phyloP scores from a whole-genome alignment of 306 rosid genomes.

The Nissolia schottii region DNA sequence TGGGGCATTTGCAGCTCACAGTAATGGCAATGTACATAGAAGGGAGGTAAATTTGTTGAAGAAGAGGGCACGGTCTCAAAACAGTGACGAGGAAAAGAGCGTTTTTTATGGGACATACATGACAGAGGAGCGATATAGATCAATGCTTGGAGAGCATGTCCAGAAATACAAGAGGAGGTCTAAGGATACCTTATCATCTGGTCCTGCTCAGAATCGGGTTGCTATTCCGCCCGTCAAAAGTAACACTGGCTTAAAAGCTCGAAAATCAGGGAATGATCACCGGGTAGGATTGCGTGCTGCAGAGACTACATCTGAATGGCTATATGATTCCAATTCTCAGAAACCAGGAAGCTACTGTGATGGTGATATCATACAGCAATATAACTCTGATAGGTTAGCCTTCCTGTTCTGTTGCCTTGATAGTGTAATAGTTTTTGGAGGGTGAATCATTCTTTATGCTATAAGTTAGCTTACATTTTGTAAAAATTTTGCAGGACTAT shows the following conservation, averaged over 20 bases:
- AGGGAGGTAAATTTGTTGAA: slow-evolving; percentile 51
- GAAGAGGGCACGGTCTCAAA: slow-evolving; percentile 56
- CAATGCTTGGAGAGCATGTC: slow-evolving; percentile 95
- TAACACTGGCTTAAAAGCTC: slow-evolving; percentile 48
- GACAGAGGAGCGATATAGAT: slow-evolving; percentile 80
- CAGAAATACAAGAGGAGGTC: slow-evolving; percentile 79
- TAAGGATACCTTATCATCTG: slow-evolving; percentile 55
- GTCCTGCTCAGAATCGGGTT: slow-evolving; percentile 48
- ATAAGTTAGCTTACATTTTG: not conserved
- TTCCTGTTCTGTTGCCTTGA: slow-evolving; percentile 28
- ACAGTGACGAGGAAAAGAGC: slow-evolving; percentile 61
- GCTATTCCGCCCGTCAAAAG: slow-evolving; percentile 42
- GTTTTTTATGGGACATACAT: slow-evolving; percentile 46
- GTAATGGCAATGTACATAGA: slow-evolving; percentile 61
- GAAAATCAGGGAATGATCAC: slow-evolving; percentile 56
- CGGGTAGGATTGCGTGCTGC: slow-evolving; percentile 51
- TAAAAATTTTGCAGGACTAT: slow-evolving; percentile 49
- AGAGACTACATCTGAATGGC: slow-evolving; percentile 66
- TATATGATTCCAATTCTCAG: slow-evolving; percentile 45
- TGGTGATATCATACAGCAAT: slow-evolving; percentile 34
- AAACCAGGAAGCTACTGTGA: slow-evolving; percentile 58
- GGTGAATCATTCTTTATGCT: not conserved
- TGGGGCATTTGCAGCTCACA: slow-evolving; percentile 42
- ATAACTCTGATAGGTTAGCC: slow-evolving; percentile 51
- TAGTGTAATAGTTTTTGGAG: not conserved